These are phyloP conservation scores for Podospora tetraspora DNA, from an alignment of 495 filamentous ascomycete genomes.

Conservation along the genomic window DNA sequence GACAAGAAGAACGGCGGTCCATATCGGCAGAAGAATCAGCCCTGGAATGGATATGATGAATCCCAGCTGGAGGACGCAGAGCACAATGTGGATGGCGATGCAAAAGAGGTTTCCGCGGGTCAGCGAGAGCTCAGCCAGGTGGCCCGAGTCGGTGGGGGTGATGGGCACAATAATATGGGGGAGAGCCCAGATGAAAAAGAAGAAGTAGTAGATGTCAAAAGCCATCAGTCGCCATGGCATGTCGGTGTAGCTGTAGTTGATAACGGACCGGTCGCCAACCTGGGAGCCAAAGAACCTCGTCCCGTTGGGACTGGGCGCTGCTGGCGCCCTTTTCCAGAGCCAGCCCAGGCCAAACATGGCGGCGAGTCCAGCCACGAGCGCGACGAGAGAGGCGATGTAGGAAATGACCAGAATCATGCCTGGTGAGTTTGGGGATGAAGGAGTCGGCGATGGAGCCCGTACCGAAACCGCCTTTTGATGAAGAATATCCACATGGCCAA, in stretches of 20 bases:
- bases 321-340: constrained; percentile 4
- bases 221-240: constrained; percentile 51
- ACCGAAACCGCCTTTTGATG: neutral
- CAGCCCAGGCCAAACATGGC: constrained; percentile 14
- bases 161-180: constrained; percentile 52
- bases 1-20: constrained; percentile 38
- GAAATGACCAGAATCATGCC: constrained; percentile 7
- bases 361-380: constrained; percentile 9
- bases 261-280: constrained; percentile 43
- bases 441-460: neutral
- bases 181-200: constrained; percentile 45
- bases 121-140: constrained; percentile 55
- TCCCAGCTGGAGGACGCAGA: constrained; percentile 46
- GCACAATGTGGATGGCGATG: constrained; percentile 46
- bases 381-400: constrained; percentile 8
- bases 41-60: constrained; percentile 48
- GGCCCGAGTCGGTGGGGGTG: constrained; percentile 42
- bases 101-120: constrained; percentile 45
- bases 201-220: constrained; percentile 50
- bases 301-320: constrained; percentile 6
- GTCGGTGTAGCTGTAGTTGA: constrained; percentile 55
- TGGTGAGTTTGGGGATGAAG: neutral
- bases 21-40: constrained; percentile 46
- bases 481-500: neutral
- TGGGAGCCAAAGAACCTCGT: constrained; percentile 47